Conservation (phyloP, 2,329 filamentous ascomycete species). For the Aspergillus quadricinctus region DNA sequence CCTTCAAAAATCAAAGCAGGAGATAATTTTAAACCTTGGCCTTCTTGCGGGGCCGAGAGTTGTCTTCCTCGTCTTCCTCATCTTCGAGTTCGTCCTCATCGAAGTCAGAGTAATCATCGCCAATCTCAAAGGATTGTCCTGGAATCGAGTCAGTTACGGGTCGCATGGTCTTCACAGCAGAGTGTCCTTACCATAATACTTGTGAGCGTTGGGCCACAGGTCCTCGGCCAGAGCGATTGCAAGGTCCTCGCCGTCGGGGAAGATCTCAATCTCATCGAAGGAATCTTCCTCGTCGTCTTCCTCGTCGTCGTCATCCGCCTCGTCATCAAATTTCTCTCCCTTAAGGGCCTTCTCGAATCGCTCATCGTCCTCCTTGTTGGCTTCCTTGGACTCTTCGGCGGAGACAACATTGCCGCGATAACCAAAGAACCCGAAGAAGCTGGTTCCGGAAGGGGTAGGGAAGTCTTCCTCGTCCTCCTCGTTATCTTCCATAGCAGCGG, state of each 20-base stretch:
- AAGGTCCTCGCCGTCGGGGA: conserved; percentile 79
- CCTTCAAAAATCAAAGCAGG: conserved; percentile 6
- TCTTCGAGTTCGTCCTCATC: conserved; percentile 61
- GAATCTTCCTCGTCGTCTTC: conserved; percentile 60
- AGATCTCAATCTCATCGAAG: conserved; percentile 72
- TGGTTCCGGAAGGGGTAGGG: conserved; percentile 61
- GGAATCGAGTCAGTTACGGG: conserved; percentile 40
- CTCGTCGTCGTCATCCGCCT: conserved; percentile 41
- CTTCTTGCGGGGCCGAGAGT: conserved; percentile 42
- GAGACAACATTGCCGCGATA: conserved; percentile 68
- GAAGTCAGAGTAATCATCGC: conserved; percentile 57
- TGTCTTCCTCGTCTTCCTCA: conserved; percentile 44
- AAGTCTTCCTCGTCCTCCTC: conserved; percentile 36
- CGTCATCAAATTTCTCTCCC: conserved; percentile 49
- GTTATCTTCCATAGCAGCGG: conserved; percentile 30
- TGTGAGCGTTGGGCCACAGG: conserved; percentile 80
- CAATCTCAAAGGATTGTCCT: conserved; percentile 68
- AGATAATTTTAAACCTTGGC: conserved; percentile 28
- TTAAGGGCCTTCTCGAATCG: conserved; percentile 47
- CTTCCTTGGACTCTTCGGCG: conserved; percentile 65
- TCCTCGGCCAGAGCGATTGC: conserved; percentile 80
- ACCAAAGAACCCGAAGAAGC: conserved; percentile 89
- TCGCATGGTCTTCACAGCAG: background rate
- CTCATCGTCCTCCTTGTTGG: conserved; percentile 58
- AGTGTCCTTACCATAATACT: conserved; percentile 75